Conservation (phyloP, 257 asterid genomes). For the Misopates orontium region DNA sequence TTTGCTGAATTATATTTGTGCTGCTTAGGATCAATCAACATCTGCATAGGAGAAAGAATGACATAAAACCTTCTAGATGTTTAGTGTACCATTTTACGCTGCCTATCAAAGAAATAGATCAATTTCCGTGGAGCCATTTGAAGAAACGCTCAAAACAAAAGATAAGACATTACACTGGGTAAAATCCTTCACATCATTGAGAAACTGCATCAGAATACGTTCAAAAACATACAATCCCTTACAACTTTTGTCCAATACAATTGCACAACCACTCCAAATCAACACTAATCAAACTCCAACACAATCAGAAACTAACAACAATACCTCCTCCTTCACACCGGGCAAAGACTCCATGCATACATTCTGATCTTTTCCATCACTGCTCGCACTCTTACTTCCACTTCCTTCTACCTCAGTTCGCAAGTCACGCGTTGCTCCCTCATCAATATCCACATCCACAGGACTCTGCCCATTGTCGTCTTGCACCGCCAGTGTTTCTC, state of each 20-base stretch:
- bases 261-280: slow-evolving; percentile 1
- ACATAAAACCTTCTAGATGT: neutral
- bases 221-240: neutral
- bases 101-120: slow-evolving; percentile 7
- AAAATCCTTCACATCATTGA: neutral
- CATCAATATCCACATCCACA: slow-evolving; percentile 46
- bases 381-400: slow-evolving; percentile 39
- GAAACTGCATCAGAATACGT: neutral
- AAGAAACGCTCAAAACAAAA: neutral
- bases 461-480: slow-evolving; percentile 44
- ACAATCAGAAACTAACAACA: slow-evolving; percentile 3
- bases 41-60: slow-evolving; percentile 47
- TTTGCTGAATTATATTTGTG: slow-evolving; percentile 36
- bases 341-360: slow-evolving; percentile 35
- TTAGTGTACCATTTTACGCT: neutral
- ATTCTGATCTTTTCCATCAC: slow-evolving; percentile 47
- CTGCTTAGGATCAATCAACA: slow-evolving; percentile 33
- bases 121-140: neutral
- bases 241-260: neutral
- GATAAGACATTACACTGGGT: neutral
- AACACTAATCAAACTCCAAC: neutral
- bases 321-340: slow-evolving; percentile 55
- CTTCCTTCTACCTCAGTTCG: slow-evolving; percentile 28
- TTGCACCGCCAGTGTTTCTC: slow-evolving; percentile 25
- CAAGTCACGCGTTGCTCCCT: slow-evolving; percentile 26